Base-by-base conservation (phyloP, 1,284 basidiomycete genomes). In the Ustilago crameri region DNA sequence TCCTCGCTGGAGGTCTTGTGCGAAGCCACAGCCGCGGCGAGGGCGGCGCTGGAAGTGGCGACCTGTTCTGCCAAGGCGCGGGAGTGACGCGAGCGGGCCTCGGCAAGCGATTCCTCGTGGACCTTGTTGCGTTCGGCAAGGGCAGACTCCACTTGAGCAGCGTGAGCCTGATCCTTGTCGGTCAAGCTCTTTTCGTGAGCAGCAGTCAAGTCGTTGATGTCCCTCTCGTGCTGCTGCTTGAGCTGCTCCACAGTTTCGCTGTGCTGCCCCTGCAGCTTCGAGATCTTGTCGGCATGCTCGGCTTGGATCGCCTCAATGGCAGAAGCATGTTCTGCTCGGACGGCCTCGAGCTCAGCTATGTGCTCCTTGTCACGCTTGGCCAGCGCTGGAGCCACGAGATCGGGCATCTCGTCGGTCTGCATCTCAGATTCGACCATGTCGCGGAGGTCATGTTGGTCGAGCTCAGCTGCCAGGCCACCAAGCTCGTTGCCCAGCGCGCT, bases 1-100 rank as follows among this genome's bases (percentile, higher is more conserved):
- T 73, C 64, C 26, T 73, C 70, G 50, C 48, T 57, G 23, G 40
- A 56, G 24, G 64, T 68, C 53, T 73, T 73, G 64, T 78, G 70
- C 27, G 48, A 51, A 0, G 66, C 73, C 20, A 73, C 62, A 32
- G 62, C 73, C 3, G 52, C 73, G n/a, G 66, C 65, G 3, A 75
- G 60, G 5, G 63, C 64, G 22, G 67, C 64, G 45, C 70, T 72
- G 14, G 70, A 73, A 4, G 70, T 55, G 18, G 73, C 69, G 3
- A 79, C 69, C 24, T 77, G 65, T 32, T 75, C 75, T 27, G 75
- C 75, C 23, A 80, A 49, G 2, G 71, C 71, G 9, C 51, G 54
- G 14, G 78, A 72, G 51, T 80, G 78, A 26, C 78, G 74, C 42
- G 73, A 66, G 24, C 78, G 67, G 10, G 74, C 75, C 49, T 80